Evolutionary conservation across 2,329 filamentous ascomycete genomes (phyloP), one percentile per base, ranked within the genome.

Genomic region (Meredithiella fracta): DNA sequence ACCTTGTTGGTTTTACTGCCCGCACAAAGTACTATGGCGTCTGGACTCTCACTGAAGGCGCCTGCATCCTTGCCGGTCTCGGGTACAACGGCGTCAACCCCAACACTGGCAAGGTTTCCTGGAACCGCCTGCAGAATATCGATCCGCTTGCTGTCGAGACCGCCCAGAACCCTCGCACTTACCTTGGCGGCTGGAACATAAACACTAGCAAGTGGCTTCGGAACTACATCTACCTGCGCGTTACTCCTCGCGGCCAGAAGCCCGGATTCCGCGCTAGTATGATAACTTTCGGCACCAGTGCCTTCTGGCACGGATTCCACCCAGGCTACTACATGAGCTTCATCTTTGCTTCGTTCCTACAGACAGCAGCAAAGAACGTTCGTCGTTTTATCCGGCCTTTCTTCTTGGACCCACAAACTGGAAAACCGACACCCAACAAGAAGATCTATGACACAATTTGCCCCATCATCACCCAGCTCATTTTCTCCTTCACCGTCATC

Each of bases 261-360:
- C 92, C 92, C 8, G 92, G 92, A 1, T 98, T 98, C 72, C 78
- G 90, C 58, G 92, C 92, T 53, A 97, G 86, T 64, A 72, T 98
- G 72, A 88, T 89, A 34, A 98, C 92, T 0, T 98, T 98, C 66
- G 79, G 82, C 5, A 97, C 92, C 20, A 95, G 89, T 64, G 91
- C 92, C 2, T 83, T 97, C 62, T 98, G 92, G 92, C 92, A 98
- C 65, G 92, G 92, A 29, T 98, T 98, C 69, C 94, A 94, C 62
- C 91, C 92, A 0, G 92, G 92, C 4, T 98, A 98, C 69, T 97
- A 97, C 67, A 70, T 98, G 59, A 78, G 85, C 3, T 98, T 98
- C 64, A 71, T 97, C 42, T 75, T 97, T 6, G 92, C 86, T 1
- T 89, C 88, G 60, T 86, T 98, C 62, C 78, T 96, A 29, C 92